Base-by-base conservation (phyloP, 2,329 filamentous ascomycete species). In the Cryphonectria carpinicola region DNA sequence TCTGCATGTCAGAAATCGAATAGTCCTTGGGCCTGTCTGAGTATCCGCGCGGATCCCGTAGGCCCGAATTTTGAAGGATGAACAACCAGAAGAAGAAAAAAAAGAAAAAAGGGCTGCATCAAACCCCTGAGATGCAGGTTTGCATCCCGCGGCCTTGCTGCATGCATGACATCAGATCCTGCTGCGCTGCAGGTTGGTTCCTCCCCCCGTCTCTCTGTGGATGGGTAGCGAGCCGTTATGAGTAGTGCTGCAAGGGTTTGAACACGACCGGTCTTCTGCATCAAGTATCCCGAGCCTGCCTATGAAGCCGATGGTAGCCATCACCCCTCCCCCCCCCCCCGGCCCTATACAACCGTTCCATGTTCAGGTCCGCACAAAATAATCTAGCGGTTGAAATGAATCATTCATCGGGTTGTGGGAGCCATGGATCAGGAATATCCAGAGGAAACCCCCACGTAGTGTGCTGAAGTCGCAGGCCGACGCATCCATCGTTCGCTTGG, bases 111-210 rank as follows among this genome's bases (percentile, higher is more conserved):
- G 4, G 58, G 41, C 62, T 70, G 71, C 65, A 72, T 32, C 66
- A 49, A 49, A 58, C 63, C 73, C 64, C 66, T 67, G 67, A 68
- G 56, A 66, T 71, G 65, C 54, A 67, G 25, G 19, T 69, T 52
- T 52, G 10, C 28, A 67, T 64, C 71, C 62, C 54, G 65, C 65
- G 68, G 68, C 69, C 39, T 54, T 56, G 46, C 52, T 72, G 71
- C 71, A 73, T 75, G 74, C 74, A 74, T 74, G 74, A 73, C 71
- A 75, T 74, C 72, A 74, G 70, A 58, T 52, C 13, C 52, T 28
- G 65, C 56, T 70, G 65, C 41, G 43, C 69, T 67, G 69, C 68
- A 67, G 43, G n/a, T 70, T 22, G 43, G 6, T 22, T 19, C 11
- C 41, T 8, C 11, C 43, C 17, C 43, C 43, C 10, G 56, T 62